These are phyloP conservation scores for Penicillium subrubescens DNA, from an alignment of 495 filamentous ascomycete genomes.

Conservation along the genomic window DNA sequence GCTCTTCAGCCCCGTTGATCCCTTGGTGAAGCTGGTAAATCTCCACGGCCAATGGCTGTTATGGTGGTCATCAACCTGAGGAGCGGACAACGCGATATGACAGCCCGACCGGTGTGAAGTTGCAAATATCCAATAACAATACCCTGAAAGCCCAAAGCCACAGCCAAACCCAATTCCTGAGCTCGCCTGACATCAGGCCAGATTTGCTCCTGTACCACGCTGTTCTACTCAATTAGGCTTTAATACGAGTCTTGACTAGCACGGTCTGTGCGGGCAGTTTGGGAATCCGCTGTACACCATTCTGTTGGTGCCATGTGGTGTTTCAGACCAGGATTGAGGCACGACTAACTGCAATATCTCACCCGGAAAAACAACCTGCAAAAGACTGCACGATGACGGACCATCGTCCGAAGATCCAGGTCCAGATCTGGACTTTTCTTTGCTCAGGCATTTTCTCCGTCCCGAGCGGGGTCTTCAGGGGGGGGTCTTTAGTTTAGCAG, in stretches of 20 bases:
- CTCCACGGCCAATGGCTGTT: not conserved
- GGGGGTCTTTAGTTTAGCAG: not conserved
- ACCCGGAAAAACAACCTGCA: not conserved
- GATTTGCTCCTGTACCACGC: not conserved
- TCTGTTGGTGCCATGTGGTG: slow-evolving; percentile 24
- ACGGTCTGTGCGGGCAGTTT: slow-evolving; percentile 17
- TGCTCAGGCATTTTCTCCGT: not conserved
- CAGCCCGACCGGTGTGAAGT: not conserved
- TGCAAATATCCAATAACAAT: not conserved
- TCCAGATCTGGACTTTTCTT: not conserved
- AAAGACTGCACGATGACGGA: not conserved
- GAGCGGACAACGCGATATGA: not conserved
- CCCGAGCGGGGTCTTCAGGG: not conserved
- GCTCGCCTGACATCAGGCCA: not conserved
- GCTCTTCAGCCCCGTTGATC: not conserved
- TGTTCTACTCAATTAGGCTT: not conserved
- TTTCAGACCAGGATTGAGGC: slow-evolving; percentile 20
- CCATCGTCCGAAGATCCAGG: not conserved
- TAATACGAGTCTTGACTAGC: not conserved
- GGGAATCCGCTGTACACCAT: slow-evolving; percentile 8
- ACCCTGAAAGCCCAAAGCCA: not conserved
- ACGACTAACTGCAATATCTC: not conserved
- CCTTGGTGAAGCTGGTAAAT: not conserved
- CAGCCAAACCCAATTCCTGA: not conserved
- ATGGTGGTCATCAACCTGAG: not conserved